Base-by-base conservation (phyloP, 1,284 basidiomycete genomes). In the Afroboletus lepidellus region DNA sequence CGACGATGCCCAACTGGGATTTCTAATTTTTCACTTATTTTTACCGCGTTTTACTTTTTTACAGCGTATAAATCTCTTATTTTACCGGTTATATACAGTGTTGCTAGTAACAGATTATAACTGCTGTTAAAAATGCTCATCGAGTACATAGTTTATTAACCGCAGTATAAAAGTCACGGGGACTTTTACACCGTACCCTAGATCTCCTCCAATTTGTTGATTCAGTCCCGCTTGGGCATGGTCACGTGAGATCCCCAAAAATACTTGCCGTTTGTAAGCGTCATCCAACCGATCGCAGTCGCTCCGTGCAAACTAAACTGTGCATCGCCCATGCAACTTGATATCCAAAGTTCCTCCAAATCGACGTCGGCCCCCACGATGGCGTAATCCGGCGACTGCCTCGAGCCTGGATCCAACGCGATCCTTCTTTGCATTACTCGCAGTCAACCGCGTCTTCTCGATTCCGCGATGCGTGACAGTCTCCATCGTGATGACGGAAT, bases 251-350 rank as follows among this genome's bases (percentile, higher is more conserved):
- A 95, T 98, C 20, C 93, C 92, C 44, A 99, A 75, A n/a, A 60
- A 99, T 99, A 54, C 75, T 85, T 6, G 96, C 97, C 9, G 96
- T 98, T 96, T 71, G 99, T 96, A 24, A 99, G 81, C 13, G 96
- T 99, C 96, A 99, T 99, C 97, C 96, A 99, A 0, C 96, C 97
- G 41, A 99, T 87, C 1, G 96, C 94, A 1, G 95, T 98, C 3
- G 94, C 94, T 16, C 97, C 96, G 62, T 99, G 96, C 53, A 98
- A 72, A 8, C 96, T 97, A 67, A 99, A 98, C 72, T 99, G 96
- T 0, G 95, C 93, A 66, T 99, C 97, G 3, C 96, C 96, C 81
- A 98, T 97, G 55, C 94, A 93, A 64, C 92, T 95, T 42, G 95
- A 97, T 60, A 99, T 99, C 97, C 97, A 99, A 23, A 99, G 77